These are phyloP conservation scores for Candida sonorensis DNA, from an alignment of 805 yeast species.

Conservation along the genomic window DNA sequence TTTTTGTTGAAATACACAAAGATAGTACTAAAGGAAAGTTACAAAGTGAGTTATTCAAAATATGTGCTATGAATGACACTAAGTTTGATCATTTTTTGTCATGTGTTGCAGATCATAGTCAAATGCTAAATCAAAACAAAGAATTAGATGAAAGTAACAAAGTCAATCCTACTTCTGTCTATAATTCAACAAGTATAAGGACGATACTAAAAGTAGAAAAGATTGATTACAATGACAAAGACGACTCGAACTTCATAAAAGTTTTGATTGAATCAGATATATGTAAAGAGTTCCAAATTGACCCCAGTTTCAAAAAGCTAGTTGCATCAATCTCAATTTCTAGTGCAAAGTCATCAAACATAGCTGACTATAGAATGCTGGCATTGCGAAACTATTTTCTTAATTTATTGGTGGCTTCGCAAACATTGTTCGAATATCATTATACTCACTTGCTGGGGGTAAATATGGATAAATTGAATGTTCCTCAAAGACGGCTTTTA, in stretches of 20 bases:
- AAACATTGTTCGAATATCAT: conserved; percentile 45
- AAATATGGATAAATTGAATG: conserved; percentile 25
- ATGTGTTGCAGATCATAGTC: conserved; percentile 7
- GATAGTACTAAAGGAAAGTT: conserved; percentile 9
- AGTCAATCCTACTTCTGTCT: too few species aligned
- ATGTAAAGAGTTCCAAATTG: conserved; percentile 41
- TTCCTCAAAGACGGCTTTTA: conserved; percentile 35
- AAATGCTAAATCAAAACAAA: too few species aligned
- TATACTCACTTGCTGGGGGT: conserved; percentile 22
- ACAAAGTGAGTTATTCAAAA: conserved; percentile 18
- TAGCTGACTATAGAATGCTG: conserved; percentile 29
- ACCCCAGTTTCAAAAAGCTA: conserved; percentile 30
- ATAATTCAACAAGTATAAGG: too few species aligned
- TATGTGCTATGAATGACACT: conserved; percentile 7
- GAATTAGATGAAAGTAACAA: too few species aligned
- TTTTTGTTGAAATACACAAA: conserved; percentile 12
- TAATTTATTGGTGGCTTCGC: conserved; percentile 49
- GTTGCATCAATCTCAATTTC: conserved; percentile 46
- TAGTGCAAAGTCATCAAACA: conserved; percentile 36
- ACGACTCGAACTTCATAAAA: conserved; percentile 25
- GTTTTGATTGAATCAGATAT: conserved; percentile 35
- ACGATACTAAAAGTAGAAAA: conserved; percentile 12
- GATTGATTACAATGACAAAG: conserved; percentile 3
- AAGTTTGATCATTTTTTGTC: conserved; percentile 10
- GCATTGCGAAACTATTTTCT: conserved; percentile 44